Percentiles rank a stretch among this genome's conserved stretches.
Conservation (phyloP, 2,329 filamentous ascomycete species). For the Epichloe baconii region DNA sequence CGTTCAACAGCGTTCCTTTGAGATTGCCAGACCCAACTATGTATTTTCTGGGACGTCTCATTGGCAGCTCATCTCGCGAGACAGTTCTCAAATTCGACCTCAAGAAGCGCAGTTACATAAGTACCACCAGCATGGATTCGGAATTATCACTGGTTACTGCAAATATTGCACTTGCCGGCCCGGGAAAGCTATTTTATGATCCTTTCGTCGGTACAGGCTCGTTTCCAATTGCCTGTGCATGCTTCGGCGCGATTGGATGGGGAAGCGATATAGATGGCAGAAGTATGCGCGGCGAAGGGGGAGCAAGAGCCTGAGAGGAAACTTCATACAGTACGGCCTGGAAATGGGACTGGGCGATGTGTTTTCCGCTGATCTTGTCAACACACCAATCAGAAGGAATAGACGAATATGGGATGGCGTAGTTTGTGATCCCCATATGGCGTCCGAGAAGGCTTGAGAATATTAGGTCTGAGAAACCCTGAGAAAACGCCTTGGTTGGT, state of each 20-base stretch:
- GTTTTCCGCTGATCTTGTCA: slow-evolving; percentile 78
- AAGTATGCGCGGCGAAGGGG: slow-evolving; percentile 63
- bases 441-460: slow-evolving; percentile 79
- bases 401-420: slow-evolving; percentile 71
- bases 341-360: slow-evolving; percentile 55
- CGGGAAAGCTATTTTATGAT: slow-evolving; percentile 82
- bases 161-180: slow-evolving; percentile 71
- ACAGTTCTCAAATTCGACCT: slow-evolving; percentile 65
- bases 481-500: slow-evolving; percentile 46
- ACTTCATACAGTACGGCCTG: slow-evolving; percentile 76
- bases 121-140: slow-evolving; percentile 94
- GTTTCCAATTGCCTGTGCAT: slow-evolving; percentile 78
- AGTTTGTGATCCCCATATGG: slow-evolving; percentile 95
- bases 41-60: slow-evolving; percentile 59
- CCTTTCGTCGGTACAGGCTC: slow-evolving; percentile 93
- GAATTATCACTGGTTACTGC: slow-evolving; percentile 85
- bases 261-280: slow-evolving; percentile 92
- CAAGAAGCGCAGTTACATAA: slow-evolving; percentile 88
- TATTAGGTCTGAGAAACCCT: slow-evolving; percentile 65
- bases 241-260: slow-evolving; percentile 73
- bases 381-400: slow-evolving; percentile 55
- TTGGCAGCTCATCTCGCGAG: slow-evolving; percentile 55
- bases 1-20: slow-evolving; percentile 35
- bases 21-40: slow-evolving; percentile 39
- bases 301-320: slow-evolving; percentile 42